phyloP scores from a whole-genome alignment of 306 rosid genomes.

The Sindora glabra region DNA sequence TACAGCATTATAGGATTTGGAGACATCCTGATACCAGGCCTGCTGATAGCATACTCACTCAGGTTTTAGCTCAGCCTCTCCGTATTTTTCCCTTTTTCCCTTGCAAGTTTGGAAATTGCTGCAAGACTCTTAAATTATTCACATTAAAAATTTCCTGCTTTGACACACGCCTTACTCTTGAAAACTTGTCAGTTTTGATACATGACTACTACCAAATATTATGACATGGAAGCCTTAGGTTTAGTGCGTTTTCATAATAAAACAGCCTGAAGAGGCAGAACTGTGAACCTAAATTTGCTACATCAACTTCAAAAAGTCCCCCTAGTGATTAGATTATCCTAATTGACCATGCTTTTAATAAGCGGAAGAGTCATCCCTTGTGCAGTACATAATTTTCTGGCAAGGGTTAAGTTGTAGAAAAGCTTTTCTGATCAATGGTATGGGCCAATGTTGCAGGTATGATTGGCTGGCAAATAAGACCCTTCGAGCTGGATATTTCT shows the following conservation, averaged over 20 bases:
- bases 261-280: conserved; percentile 3
- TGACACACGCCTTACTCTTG: background rate
- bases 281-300: background rate
- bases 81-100: background rate
- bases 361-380: background rate
- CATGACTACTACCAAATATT: background rate
- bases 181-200: background rate
- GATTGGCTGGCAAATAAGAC: conserved; percentile 85
- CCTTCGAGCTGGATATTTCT: conserved; percentile 73
- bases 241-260: background rate
- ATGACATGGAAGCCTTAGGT: conserved; percentile 1
- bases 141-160: background rate
- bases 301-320: background rate
- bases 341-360: background rate
- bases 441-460: conserved; percentile 41
- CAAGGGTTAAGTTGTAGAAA: background rate
- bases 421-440: background rate
- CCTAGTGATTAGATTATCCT: background rate
- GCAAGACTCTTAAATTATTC: background rate
- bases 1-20: conserved; percentile 96
- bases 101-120: conserved; percentile 9
- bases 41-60: conserved; percentile 83
- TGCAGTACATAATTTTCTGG: background rate
- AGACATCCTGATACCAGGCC: conserved; percentile 91
- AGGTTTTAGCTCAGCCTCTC: conserved; percentile 42